Conservation (phyloP, 352 stramenopile species). For the Phytophthora sp. region DNA sequence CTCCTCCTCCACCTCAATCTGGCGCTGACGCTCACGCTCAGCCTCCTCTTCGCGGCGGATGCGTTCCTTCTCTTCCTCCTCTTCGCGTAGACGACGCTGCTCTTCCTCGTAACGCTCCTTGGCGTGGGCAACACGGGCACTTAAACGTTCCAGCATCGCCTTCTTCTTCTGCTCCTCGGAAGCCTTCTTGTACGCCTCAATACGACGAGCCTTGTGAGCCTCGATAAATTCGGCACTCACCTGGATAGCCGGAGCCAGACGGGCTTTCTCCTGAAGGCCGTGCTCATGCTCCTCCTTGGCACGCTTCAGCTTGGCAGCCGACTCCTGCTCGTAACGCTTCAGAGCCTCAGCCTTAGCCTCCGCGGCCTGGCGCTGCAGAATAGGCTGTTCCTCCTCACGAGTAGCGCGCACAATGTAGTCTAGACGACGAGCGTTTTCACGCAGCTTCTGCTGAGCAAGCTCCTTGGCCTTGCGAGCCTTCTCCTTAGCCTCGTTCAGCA, state of each 20-base stretch:
- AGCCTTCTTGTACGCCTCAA: constrained; percentile 89
- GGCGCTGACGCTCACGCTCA: constrained; percentile 58
- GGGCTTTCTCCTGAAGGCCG: constrained; percentile 88
- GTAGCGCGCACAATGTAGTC: constrained; percentile 97
- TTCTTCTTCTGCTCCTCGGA: constrained; percentile 90
- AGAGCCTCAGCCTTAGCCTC: constrained; percentile 80
- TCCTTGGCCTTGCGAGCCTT: constrained; percentile 96
- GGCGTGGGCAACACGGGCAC: constrained; percentile 65
- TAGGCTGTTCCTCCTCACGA: constrained; percentile 95
- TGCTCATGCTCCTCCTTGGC: constrained; percentile 90
- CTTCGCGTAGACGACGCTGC: constrained; percentile 60
- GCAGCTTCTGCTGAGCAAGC: constrained; percentile 93
- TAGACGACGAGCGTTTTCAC: constrained; percentile 92
- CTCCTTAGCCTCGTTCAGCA: constrained; percentile 94
- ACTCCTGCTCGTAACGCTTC: constrained; percentile 76
- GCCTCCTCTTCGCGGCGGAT: constrained; percentile 62
- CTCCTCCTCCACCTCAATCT: constrained; percentile 69
- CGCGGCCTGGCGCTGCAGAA: constrained; percentile 87
- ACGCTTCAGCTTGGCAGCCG: constrained; percentile 77
- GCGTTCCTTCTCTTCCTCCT: constrained; percentile 72
- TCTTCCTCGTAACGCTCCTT: constrained; percentile 78
- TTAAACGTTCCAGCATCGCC: constrained; percentile 64
- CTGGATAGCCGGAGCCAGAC: constrained; percentile 74
- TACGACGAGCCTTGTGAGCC: constrained; percentile 74
- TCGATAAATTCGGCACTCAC: constrained; percentile 81